A percentile compares a stretch with the other conserved stretches of the same genome.
phyloP scores from a whole-genome alignment of 352 stramenopile genomes.

The Plasmopara viticola region DNA sequence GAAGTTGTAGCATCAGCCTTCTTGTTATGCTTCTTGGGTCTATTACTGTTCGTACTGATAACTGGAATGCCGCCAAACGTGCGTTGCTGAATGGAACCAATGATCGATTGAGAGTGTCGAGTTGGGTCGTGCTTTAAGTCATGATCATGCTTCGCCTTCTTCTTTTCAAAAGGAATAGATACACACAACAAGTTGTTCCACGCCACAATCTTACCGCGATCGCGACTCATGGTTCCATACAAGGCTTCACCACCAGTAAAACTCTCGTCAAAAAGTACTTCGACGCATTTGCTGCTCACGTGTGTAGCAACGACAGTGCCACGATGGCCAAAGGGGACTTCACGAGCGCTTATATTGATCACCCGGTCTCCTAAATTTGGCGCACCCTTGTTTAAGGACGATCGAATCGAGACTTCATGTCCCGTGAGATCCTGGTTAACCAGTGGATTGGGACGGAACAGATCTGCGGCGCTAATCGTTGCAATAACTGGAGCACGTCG shows the following conservation, averaged over 20 bases:
- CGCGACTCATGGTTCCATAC: constrained; percentile 92
- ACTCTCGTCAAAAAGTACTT: constrained; percentile 95
- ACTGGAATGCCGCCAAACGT: constrained; percentile 7
- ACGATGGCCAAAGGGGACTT: constrained; percentile 94
- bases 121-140: constrained; percentile 13
- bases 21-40: constrained; percentile 21
- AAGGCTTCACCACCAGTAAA: constrained; percentile 96
- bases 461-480: constrained; percentile 34
- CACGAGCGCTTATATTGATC: constrained; percentile 93
- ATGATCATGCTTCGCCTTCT: constrained; percentile 14
- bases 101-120: constrained; percentile 9
- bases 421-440: constrained; percentile 80
- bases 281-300: constrained; percentile 93
- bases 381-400: constrained; percentile 55
- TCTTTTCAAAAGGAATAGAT: constrained; percentile 38
- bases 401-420: constrained; percentile 48
- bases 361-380: constrained; percentile 95
- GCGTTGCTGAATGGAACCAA: constrained; percentile 10
- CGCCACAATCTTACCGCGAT: constrained; percentile 92
- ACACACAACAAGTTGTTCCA: constrained; percentile 87
- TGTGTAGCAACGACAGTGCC: constrained; percentile 98
- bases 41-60: constrained; percentile 22
- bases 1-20: constrained; percentile 6
- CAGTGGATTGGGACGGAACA: constrained; percentile 71
- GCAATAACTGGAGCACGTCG: constrained; percentile 34